phyloP scores from a whole-genome alignment of 108 stramenopile genomes.

The Licmophora abbreviata region DNA sequence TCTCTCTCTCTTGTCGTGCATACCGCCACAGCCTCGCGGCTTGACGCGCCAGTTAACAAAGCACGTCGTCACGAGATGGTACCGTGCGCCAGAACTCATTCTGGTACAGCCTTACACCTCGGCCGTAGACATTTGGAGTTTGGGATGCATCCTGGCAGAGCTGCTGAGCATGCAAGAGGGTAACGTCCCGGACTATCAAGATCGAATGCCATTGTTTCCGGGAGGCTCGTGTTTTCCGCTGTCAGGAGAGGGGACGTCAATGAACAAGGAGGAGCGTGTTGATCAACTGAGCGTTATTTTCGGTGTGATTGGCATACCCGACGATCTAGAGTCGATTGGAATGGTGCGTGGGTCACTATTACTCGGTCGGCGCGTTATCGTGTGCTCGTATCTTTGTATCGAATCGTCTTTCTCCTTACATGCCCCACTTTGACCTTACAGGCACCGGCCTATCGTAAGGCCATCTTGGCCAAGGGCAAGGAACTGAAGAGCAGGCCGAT shows the following conservation, averaged over 20 bases:
- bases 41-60: slow-evolving; percentile 91
- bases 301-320: slow-evolving; percentile 82
- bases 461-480: no score
- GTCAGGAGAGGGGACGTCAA: slow-evolving; percentile 57
- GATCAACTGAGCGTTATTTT: slow-evolving; percentile 98
- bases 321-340: slow-evolving; percentile 72
- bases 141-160: slow-evolving; percentile 89
- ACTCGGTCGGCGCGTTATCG: no score
- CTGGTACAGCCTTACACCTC: slow-evolving; percentile 92
- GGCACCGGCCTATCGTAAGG: no score
- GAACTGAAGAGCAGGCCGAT: slow-evolving; percentile 39
- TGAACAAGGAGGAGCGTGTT: slow-evolving; percentile 53
- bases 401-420: no score
- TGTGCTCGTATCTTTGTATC: no score
- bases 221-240: slow-evolving; percentile 95
- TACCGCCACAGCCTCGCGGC: slow-evolving; percentile 5
- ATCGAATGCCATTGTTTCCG: slow-evolving; percentile 92
- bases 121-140: slow-evolving; percentile 96
- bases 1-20: slow-evolving; percentile 5
- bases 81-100: slow-evolving; percentile 97
- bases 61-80: slow-evolving; percentile 99
- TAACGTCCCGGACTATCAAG: slow-evolving; percentile 82
- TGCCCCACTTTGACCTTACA: no score
- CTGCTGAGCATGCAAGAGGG: slow-evolving; percentile 91
- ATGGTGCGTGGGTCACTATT: slow-evolving; percentile 33